Percentiles rank a stretch among this genome's conserved stretches.
Evolutionary conservation across 352 stramenopile species (phyloP).

Genomic region (Thalassiosira exigua): DNA sequence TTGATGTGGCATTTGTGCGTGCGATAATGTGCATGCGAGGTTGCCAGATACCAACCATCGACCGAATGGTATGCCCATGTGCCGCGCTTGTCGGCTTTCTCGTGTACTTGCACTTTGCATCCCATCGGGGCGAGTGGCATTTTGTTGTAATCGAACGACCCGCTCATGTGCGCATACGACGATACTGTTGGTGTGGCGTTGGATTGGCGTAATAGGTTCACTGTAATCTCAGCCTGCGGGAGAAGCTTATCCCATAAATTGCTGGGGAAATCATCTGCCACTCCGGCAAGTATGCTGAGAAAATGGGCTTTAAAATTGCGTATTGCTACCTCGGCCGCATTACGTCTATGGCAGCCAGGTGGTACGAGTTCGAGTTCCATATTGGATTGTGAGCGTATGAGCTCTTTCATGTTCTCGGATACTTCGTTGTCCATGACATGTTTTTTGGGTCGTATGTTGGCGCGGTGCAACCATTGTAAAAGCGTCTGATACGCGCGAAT

Average conservation of each 20-base stretch:
- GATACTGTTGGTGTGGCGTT: constrained; percentile 48
- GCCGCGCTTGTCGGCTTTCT: constrained; percentile 33
- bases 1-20: constrained; percentile 12
- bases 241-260: constrained; percentile 57
- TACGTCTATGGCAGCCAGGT: constrained; percentile 48
- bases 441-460: constrained; percentile 19
- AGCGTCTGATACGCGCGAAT: constrained; percentile 37
- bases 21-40: constrained; percentile 32
- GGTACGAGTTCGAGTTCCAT: constrained; percentile 43
- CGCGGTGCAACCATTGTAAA: constrained; percentile 17
- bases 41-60: constrained; percentile 38
- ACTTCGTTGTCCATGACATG: constrained; percentile 56
- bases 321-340: constrained; percentile 64
- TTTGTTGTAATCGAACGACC: constrained; percentile 59
- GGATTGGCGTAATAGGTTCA: constrained; percentile 54
- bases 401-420: constrained; percentile 20
- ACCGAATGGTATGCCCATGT: constrained; percentile 40
- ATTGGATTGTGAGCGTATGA: constrained; percentile 39
- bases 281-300: constrained; percentile 42
- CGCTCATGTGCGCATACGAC: constrained; percentile 41
- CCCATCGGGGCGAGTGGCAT: constrained; percentile 61
- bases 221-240: constrained; percentile 51
- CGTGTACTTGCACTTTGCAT: constrained; percentile 59
- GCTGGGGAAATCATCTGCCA: constrained; percentile 46
- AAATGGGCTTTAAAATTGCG: constrained; percentile 73